Evolutionary conservation across 768 basidiomycete species (phyloP), one percentile per base, ranked within the genome.

Genomic region (Artomyces pyxidatus): DNA sequence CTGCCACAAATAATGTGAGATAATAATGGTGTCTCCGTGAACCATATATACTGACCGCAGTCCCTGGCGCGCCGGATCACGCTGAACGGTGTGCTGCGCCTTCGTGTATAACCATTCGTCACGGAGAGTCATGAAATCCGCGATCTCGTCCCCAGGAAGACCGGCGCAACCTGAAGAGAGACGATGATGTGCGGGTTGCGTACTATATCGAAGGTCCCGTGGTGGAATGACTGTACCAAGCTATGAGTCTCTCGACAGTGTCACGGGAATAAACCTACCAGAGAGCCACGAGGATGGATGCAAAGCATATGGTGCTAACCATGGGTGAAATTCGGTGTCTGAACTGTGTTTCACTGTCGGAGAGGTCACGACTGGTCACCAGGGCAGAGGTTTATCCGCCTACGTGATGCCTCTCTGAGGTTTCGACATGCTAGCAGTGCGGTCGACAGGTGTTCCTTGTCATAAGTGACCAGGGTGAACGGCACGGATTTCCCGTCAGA

Each of bases 101-200:
- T 37, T 48, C 35, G 43, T 59, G 42, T 45, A 37, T 17, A 87
- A 71, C 83, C 83, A 90, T 5, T 81, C 72, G 47, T 84, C 80
- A 19, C 79, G 71, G 9, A 90, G 72, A 4, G 75, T 56, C 21
- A 68, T 68, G 14, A 81, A 69, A 64, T 89, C 87, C 6, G 63
- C 60, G 3, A 63, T 49, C 48, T 88, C 88, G 54, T 87, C 76
- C 6, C 76, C 79, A 16, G 77, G 72, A 37, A 70, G 59, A 2
- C 88, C 88, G 8, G 87, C 83, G 57, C 67, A 67, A 2, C 83
- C 76, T 1, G 68, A 58, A 17, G 86, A 84, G 21, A 90, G 71
- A 9, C 74, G 76, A 7, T 65, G 59, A 49, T 76, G 66, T n/a
- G 82, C 56, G 1, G 80, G 75, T 51, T 65, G 66, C 40, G 63